Conservation (phyloP, 768 basidiomycete species). For the Leccinum rimulosum region DNA sequence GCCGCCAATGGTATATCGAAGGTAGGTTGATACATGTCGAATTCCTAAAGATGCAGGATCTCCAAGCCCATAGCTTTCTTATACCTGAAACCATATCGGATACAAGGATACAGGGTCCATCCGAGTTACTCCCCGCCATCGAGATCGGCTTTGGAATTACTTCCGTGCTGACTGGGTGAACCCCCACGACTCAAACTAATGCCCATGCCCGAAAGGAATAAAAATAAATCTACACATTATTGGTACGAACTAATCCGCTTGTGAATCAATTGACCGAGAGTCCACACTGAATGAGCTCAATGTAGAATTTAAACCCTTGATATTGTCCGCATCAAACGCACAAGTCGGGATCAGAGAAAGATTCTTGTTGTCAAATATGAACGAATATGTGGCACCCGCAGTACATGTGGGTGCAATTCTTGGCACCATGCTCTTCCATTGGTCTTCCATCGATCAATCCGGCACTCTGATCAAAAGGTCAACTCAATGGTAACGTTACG, state of each 20-base stretch:
- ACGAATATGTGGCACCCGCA: not conserved
- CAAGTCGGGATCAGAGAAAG: not conserved
- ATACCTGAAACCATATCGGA: not conserved
- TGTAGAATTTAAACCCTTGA: not conserved
- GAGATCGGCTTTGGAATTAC: not conserved
- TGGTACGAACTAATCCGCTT: not conserved
- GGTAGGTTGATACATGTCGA: conserved; percentile 4
- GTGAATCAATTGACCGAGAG: not conserved
- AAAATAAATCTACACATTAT: not conserved
- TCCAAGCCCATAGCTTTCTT: not conserved
- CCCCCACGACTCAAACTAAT: not conserved
- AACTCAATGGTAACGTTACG: not conserved
- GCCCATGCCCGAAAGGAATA: not conserved
- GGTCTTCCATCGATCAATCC: not conserved
- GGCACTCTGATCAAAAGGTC: not conserved
- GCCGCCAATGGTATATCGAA: not conserved
- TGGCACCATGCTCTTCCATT: not conserved
- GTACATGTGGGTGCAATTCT: not conserved
- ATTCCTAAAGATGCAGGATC: not conserved
- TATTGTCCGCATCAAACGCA: not conserved
- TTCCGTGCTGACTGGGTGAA: not conserved
- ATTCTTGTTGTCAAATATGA: not conserved
- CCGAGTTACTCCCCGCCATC: not conserved
- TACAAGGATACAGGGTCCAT: not conserved
- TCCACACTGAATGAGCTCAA: not conserved